Conservation (phyloP, 176 grass and related monocot genomes). For the Oryza glumipatula region DNA sequence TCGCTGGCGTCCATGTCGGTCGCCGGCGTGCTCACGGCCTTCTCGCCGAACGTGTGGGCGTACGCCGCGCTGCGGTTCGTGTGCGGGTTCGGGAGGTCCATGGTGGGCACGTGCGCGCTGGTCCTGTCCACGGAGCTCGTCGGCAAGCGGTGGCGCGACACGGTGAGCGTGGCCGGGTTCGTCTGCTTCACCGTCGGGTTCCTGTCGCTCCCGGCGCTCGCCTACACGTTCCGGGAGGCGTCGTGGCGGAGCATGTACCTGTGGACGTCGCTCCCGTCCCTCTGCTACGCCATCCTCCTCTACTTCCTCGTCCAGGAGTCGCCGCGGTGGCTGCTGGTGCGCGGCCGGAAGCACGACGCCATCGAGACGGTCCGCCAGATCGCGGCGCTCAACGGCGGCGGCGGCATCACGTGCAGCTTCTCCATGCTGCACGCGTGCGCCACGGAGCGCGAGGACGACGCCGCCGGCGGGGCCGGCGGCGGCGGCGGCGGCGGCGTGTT, state of each 20-base stretch:
- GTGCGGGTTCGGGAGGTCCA: conserved; percentile 69
- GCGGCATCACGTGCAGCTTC: conserved; percentile 74
- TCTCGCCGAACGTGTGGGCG: conserved; percentile 80
- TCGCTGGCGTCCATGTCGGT: conserved; percentile 66
- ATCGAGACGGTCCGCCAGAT: conserved; percentile 65
- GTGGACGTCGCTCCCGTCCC: conserved; percentile 67
- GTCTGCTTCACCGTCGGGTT: conserved; percentile 82
- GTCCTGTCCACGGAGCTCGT: conserved; percentile 87
- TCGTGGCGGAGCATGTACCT: conserved; percentile 82
- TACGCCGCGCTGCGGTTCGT: conserved; percentile 74
- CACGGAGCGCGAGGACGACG: conserved; percentile 11
- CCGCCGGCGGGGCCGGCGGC: not conserved
- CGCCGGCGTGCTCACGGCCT: conserved; percentile 55
- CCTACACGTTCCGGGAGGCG: conserved; percentile 50
- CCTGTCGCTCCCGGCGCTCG: conserved; percentile 79
- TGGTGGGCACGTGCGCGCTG: conserved; percentile 64
- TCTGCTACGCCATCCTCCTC: conserved; percentile 66
- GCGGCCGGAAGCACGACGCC: conserved; percentile 76
- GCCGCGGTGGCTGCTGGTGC: conserved; percentile 89
- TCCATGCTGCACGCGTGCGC: conserved; percentile 61
- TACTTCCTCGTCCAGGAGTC: conserved; percentile 70
- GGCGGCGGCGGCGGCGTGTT: conserved; percentile 33
- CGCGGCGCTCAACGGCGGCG: conserved; percentile 48
- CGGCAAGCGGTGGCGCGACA: conserved; percentile 76
- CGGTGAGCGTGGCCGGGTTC: conserved; percentile 68